phyloP scores from a whole-genome alignment of 805 yeast species.

The Candida stauntonica region DNA sequence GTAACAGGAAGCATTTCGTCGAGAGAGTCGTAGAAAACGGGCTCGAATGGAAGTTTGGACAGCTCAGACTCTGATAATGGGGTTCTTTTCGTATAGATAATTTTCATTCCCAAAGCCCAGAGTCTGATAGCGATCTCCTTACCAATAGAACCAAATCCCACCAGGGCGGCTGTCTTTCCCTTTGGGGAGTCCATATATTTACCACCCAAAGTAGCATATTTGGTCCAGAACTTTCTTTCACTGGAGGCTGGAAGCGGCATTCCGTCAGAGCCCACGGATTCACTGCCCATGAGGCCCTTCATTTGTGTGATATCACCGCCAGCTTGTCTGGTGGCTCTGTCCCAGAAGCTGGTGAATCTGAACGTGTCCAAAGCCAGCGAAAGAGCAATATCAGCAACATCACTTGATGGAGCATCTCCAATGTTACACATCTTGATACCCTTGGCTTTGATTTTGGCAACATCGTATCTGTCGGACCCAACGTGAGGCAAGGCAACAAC shows the following conservation, averaged over 20 bases:
- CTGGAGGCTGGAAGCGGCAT: slow-evolving; percentile 19
- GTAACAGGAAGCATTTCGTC: slow-evolving; percentile 36
- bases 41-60: slow-evolving; percentile 41
- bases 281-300: slow-evolving; percentile 37
- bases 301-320: slow-evolving; percentile 41
- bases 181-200: slow-evolving; percentile 46
- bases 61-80: slow-evolving; percentile 32
- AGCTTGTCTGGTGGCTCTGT: slow-evolving; percentile 34
- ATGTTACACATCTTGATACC: slow-evolving; percentile 60
- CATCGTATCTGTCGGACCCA: slow-evolving; percentile 54
- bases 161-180: slow-evolving; percentile 55
- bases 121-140: slow-evolving; percentile 55
- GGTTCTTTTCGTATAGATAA: slow-evolving; percentile 57
- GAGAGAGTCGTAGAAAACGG: slow-evolving; percentile 42
- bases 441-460: slow-evolving; percentile 35
- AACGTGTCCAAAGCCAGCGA: slow-evolving; percentile 53
- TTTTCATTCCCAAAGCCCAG: slow-evolving; percentile 55
- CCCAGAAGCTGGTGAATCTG: slow-evolving; percentile 50
- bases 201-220: slow-evolving; percentile 43
- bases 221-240: slow-evolving; percentile 35
- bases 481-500: slow-evolving; percentile 54
- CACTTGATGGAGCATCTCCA: slow-evolving; percentile 52
- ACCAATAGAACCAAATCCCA: slow-evolving; percentile 79
- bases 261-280: slow-evolving; percentile 32
- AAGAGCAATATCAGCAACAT: slow-evolving; percentile 69